Evolutionary conservation across 139 green algal species (phyloP).

Genomic region (Coccomyxa sp.): DNA sequence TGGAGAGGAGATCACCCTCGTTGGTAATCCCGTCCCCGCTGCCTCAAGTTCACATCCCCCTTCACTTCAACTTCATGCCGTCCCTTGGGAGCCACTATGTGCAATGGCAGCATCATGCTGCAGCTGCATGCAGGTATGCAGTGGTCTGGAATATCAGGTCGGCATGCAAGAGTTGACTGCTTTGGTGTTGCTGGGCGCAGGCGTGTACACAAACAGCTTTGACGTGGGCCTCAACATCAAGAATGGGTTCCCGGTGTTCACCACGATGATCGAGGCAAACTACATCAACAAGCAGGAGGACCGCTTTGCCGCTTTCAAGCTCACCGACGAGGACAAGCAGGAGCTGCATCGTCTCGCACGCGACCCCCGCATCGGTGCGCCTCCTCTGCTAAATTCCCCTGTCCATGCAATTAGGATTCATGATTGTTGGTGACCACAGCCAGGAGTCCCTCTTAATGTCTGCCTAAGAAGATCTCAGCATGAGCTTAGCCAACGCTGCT

Average conservation of each 20-base stretch:
- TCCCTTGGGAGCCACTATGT: too few relatives aligned
- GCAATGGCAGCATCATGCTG: too few relatives aligned
- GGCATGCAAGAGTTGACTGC: too few relatives aligned
- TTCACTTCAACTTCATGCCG: not conserved
- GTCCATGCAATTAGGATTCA: not conserved
- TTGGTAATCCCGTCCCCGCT: conserved; percentile 36
- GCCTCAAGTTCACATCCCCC: not conserved
- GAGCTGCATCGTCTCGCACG: conserved; percentile 70
- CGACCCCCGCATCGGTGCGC: conserved; percentile 75
- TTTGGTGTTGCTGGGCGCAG: conserved; percentile 23
- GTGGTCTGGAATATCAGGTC: too few relatives aligned
- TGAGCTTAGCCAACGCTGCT: too few relatives aligned
- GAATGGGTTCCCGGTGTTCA: conserved; percentile 95
- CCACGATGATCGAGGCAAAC: conserved; percentile 94
- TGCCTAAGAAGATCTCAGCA: too few relatives aligned
- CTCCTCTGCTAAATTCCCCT: not conserved
- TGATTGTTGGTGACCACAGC: too few relatives aligned
- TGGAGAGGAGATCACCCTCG: conserved; percentile 94
- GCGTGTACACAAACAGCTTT: conserved; percentile 90
- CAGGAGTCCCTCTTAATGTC: too few relatives aligned
- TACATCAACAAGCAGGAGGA: conserved; percentile 73
- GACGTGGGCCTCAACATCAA: conserved; percentile 82
- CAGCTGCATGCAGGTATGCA: too few relatives aligned
- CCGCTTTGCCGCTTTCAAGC: conserved; percentile 56
- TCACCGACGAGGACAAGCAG: conserved; percentile 90